Base-by-base conservation (phyloP, 768 basidiomycete species). In the Kwoniella mangroviensis region DNA sequence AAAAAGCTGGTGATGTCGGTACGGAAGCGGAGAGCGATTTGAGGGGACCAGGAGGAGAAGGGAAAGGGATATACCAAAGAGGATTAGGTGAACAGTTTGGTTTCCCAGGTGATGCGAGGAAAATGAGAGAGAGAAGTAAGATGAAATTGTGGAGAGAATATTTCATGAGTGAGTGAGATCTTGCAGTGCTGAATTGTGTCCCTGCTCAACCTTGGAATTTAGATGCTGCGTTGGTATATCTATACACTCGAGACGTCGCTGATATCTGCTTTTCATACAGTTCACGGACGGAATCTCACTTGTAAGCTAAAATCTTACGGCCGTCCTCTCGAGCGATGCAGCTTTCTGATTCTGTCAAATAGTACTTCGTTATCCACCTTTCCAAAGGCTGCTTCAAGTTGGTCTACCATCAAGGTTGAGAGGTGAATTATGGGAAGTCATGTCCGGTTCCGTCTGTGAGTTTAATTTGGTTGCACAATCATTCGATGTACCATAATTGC, bases 381-480 rank as follows among this genome's bases (percentile, higher is more conserved):
- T 93, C 79, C 97, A 95, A 52, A 91, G 97, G n/a, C 88, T 99
- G 28, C 91, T 98, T 1, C 96, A 97, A 84, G 96, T 98, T 63
- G 97, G 97, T 57, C 86, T 99, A 3, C 97, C 97, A 2, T 97
- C 95, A 75, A 87, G 94, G 19, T 86, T 99, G 10, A 89, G 97
- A 24, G 97, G 97, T 15, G 97, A 98, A 82, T 91, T 98, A 85
- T 99, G 97, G 97, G 97, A 99, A 84, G 91, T 93, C 0, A 87
- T 98, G 13, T 96, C 94, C 4, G 97, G 97, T 0, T 96, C 95
- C 4, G 85, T 98, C 63, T 96, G 83, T 84, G 42, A 28, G 82
- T 77, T 12, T 13, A 4, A 21, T 24, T 15, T 26, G n/a, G 26
- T 28, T 51, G 24, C 0, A 54, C 10, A 26, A 13, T 4, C n/a